phyloP scores from a whole-genome alignment of 768 basidiomycete species.

The Suillus subaureus region DNA sequence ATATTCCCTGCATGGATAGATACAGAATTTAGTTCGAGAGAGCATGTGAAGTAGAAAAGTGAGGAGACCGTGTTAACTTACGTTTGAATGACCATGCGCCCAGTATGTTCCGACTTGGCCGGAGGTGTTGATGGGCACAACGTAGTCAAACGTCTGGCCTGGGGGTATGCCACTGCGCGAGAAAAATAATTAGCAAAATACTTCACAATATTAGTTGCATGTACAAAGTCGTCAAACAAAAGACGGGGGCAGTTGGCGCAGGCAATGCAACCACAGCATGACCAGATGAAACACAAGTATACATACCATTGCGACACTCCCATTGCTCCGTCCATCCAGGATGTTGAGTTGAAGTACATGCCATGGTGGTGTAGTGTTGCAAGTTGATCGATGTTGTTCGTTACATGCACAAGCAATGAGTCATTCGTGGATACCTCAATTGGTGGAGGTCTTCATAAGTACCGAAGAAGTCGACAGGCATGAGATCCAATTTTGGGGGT shows the following conservation, averaged over 20 bases:
- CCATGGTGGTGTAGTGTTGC: constrained; percentile 91
- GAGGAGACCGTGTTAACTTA: constrained; percentile 27
- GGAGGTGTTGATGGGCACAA: constrained; percentile 66
- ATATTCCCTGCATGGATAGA: constrained; percentile 63
- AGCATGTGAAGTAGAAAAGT: background rate
- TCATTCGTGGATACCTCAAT: constrained; percentile 76
- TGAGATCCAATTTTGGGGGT: background rate
- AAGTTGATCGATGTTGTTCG: constrained; percentile 67
- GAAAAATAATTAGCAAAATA: background rate
- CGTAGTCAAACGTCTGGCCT: constrained; percentile 70
- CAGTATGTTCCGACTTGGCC: constrained; percentile 83
- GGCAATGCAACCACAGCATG: too few relatives aligned
- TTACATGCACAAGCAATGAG: constrained; percentile 74
- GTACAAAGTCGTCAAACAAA: too few relatives aligned
- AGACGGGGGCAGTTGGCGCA: too few relatives aligned
- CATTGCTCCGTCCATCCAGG: constrained; percentile 89
- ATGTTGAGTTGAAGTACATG: constrained; percentile 87
- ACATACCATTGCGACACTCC: constrained; percentile 80
- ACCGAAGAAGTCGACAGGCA: background rate
- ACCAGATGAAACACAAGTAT: constrained; percentile 11
- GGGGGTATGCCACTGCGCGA: constrained; percentile 71
- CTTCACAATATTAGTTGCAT: background rate
- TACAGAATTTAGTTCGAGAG: background rate
- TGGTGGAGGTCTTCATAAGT: constrained; percentile 70
- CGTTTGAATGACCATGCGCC: constrained; percentile 70